Conservation (phyloP, 2,329 filamentous ascomycete species). For the Ophiosphaerella korrae region DNA sequence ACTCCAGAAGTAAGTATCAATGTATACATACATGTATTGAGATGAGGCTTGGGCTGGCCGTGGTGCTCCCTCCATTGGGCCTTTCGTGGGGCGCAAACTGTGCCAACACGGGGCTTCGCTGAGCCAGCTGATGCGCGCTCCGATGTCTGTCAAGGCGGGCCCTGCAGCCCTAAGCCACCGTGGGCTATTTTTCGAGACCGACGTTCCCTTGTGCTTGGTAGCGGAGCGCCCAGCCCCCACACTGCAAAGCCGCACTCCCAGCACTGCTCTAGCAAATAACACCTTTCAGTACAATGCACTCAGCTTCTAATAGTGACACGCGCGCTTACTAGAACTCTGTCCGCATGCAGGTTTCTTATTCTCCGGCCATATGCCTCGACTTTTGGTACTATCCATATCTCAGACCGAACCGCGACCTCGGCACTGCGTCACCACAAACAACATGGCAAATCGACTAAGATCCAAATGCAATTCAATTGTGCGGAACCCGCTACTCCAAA, state of each 20-base stretch:
- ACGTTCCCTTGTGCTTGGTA: slow-evolving; percentile 2
- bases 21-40: too few relatives aligned
- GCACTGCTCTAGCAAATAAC: slow-evolving; percentile 1
- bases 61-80: too few relatives aligned
- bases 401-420: too few relatives aligned
- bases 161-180: not conserved
- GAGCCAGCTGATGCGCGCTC: not conserved
- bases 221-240: not conserved
- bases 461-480: slow-evolving; percentile 25
- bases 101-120: not conserved
- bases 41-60: too few relatives aligned
- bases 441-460: not conserved
- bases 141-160: not conserved
- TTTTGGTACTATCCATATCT: too few relatives aligned
- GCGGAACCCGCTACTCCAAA: slow-evolving; percentile 16
- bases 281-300: not conserved
- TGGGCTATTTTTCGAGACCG: slow-evolving; percentile 14
- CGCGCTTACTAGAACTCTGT: slow-evolving; percentile 10
- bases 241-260: slow-evolving; percentile 3
- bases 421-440: too few relatives aligned
- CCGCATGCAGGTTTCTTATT: not conserved
- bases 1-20: not conserved
- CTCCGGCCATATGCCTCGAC: not conserved
- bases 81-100: not conserved
- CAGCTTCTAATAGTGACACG: not conserved